phyloP scores from a whole-genome alignment of 2,329 filamentous ascomycete genomes.

The Verticillium alfalfae region DNA sequence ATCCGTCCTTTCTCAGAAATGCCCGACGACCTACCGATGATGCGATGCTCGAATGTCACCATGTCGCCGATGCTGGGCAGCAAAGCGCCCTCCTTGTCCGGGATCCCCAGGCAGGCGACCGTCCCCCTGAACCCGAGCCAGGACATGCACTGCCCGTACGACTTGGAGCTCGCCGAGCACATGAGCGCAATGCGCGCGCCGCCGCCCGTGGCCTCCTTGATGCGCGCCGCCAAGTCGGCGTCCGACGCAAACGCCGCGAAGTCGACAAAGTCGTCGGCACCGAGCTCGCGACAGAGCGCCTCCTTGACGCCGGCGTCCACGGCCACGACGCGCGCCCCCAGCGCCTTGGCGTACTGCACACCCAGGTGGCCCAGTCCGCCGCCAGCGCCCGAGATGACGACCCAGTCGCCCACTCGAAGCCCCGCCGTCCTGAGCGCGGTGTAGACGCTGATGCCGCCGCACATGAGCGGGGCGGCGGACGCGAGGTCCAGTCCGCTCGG shows the following conservation, averaged over 20 bases:
- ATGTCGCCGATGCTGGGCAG: conserved; percentile 6
- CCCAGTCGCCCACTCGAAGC: conserved; percentile 16
- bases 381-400: conserved; percentile 21
- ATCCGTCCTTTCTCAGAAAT: background rate
- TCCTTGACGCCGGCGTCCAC: conserved; percentile 19
- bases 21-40: conserved; percentile 5
- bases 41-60: conserved; percentile 7
- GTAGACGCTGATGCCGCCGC: conserved; percentile 61
- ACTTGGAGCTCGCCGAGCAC: conserved; percentile 14
- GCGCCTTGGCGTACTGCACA: conserved; percentile 20
- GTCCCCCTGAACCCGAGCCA: conserved; percentile 20
- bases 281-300: conserved; percentile 14
- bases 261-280: conserved; percentile 19
- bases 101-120: conserved; percentile 20
- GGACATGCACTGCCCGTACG: conserved; percentile 15
- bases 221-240: background rate
- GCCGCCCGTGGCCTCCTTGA: conserved; percentile 12
- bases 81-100: conserved; percentile 5
- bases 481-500: conserved; percentile 26
- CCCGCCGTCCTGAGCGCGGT: conserved; percentile 39
- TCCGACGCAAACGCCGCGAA: conserved; percentile 12
- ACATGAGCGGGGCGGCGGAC: conserved; percentile 56
- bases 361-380: conserved; percentile 22
- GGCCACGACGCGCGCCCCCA: conserved; percentile 20
- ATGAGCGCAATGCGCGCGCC: conserved; percentile 15